Base-by-base conservation (phyloP, 306 rosid genomes). In the Abrus precatorius region DNA sequence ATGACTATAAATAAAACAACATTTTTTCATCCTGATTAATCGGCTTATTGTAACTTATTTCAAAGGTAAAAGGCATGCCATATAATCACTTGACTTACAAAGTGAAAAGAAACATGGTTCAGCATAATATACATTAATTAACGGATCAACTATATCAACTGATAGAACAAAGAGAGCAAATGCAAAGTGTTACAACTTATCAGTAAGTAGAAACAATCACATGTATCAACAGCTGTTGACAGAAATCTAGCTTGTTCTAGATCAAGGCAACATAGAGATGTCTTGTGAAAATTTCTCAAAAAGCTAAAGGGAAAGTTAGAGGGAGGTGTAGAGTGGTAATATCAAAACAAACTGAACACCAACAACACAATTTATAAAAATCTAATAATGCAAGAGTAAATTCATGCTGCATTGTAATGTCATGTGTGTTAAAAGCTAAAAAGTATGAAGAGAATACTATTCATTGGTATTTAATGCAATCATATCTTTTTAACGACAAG, bases 11-110 rank as follows among this genome's bases (percentile, higher is more conserved):
- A 56, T 77, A 47, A 12, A 52, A 73, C 2, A 75, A 53, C 11
- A 71, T 48, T 54, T 80, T 45, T 33, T 72, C 57, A 48, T 74
- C 33, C 49, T 76, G 63, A 57, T 61, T 53, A 20, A 20, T 20
- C 20, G 53, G 55, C 62, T 76, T 32, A 69, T 66, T 57, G 50
- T 74, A 65, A 78, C 32, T 75, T 70, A 38, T 82, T 54, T 78
- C 64, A 36, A 20, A 82, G 67, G 54, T 53, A 20, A 67, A 61
- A 56, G 20, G 47, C 20, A 71, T 27, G 30, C 49, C 56, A 69
- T 32, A 38, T 2, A 48, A 74, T 56, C 45, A 49, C 20, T 64
- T 62, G 77, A 80, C 68, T 83, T 73, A 33, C 36, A 40, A 68
- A 69, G 30, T 10, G 80, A 68, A 59, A 80, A 52, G 30, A 77